phyloP scores from a whole-genome alignment of 2,329 filamentous ascomycete species.

The Rhynchosporium secalis region DNA sequence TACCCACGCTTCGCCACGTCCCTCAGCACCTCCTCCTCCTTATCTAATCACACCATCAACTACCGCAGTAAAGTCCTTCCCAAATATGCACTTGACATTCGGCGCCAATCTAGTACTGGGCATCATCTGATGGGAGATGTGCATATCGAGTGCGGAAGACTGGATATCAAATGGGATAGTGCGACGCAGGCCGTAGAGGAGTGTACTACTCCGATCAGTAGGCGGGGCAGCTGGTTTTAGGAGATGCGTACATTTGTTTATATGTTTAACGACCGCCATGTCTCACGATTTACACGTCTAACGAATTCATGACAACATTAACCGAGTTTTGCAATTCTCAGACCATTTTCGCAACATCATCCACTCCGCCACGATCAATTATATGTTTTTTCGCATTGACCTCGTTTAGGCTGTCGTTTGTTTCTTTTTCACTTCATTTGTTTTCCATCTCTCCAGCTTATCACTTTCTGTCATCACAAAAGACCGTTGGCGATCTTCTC shows the following conservation, averaged over 20 bases:
- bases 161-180: constrained; percentile 4
- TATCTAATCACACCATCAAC: neutral
- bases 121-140: neutral
- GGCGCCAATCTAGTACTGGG: neutral
- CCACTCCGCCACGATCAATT: neutral
- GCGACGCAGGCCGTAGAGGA: neutral
- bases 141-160: constrained; percentile 7
- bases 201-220: neutral
- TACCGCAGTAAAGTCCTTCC: neutral
- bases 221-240: neutral
- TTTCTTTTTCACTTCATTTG: no score
- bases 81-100: neutral
- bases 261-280: no score
- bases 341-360: neutral
- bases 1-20: neutral
- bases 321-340: neutral
- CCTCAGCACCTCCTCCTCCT: neutral
- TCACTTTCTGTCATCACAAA: no score
- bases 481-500: no score
- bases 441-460: no score
- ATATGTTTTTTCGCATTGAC: no score
- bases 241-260: neutral
- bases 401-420: no score
- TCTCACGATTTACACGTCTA: no score
- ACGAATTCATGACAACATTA: no score